Percentiles rank a stretch among this genome's conserved stretches.
phyloP scores from a whole-genome alignment of 345 rosid genomes.

The Eucalyptus sp. region DNA sequence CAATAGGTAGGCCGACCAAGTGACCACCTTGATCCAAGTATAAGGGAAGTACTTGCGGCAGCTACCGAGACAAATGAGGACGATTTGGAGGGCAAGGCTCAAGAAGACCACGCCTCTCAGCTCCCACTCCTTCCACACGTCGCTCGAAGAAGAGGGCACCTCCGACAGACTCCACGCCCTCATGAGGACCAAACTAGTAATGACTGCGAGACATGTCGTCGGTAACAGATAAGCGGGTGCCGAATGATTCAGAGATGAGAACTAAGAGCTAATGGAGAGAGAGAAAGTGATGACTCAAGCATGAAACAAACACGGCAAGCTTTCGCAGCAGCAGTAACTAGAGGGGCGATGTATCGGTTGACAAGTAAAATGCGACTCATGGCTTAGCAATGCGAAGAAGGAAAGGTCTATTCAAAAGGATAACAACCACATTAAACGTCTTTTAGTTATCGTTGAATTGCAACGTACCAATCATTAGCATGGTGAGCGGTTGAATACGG shows the following conservation, averaged over 20 bases:
- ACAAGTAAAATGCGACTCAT: too few relatives aligned
- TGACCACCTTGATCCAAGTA: not conserved
- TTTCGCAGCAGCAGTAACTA: too few relatives aligned
- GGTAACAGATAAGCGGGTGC: not conserved
- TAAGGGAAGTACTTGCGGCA: not conserved
- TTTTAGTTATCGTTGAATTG: too few relatives aligned
- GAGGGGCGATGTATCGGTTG: too few relatives aligned
- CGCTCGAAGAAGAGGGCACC: not conserved
- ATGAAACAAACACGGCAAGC: too few relatives aligned
- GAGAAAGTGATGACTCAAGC: too few relatives aligned
- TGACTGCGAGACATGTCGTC: not conserved
- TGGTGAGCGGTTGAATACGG: too few relatives aligned
- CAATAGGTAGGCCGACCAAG: slow-evolving; percentile 5
- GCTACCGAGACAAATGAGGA: not conserved
- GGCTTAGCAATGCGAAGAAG: too few relatives aligned
- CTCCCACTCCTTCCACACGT: slow-evolving; percentile 12
- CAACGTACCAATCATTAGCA: too few relatives aligned
- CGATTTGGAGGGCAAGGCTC: slow-evolving; percentile 4
- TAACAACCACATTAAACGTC: fast-evolving
- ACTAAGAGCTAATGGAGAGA: too few relatives aligned
- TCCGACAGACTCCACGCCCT: not conserved
- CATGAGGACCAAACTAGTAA: not conserved
- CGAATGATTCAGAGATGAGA: too few relatives aligned
- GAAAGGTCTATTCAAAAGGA: too few relatives aligned
- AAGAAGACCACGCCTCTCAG: not conserved